These are phyloP conservation scores for Cynanchum wilfordii DNA, from an alignment of 257 asterid species.

Conservation along the genomic window DNA sequence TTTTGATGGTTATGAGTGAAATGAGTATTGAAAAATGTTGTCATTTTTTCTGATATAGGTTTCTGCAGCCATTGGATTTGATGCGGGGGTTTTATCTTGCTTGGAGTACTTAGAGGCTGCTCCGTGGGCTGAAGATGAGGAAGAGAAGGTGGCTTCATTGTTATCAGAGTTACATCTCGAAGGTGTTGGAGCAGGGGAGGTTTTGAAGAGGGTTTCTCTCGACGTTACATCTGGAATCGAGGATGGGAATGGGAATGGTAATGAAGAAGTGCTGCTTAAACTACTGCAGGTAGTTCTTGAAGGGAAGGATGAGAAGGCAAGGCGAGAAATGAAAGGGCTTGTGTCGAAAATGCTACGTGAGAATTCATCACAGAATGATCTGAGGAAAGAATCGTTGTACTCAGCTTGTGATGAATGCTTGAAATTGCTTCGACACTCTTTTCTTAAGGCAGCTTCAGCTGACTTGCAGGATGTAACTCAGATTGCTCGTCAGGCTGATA, in stretches of 20 bases:
- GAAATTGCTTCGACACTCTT: constrained; percentile 43
- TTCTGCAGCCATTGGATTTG: constrained; percentile 90
- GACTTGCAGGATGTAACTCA: constrained; percentile 48
- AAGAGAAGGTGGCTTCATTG: constrained; percentile 79
- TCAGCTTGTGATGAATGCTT: constrained; percentile 68
- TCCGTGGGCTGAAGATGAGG: constrained; percentile 98
- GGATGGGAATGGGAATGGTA: constrained; percentile 37
- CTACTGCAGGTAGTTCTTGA: constrained; percentile 82
- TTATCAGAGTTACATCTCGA: constrained; percentile 81
- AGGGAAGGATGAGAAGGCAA: constrained; percentile 95
- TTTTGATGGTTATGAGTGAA: not conserved
- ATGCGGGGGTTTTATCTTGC: constrained; percentile 83
- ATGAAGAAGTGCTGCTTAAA: constrained; percentile 76
- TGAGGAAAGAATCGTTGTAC: constrained; percentile 77
- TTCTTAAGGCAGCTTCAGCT: constrained; percentile 46
- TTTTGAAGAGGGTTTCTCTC: constrained; percentile 78
- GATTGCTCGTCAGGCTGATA: constrained; percentile 88
- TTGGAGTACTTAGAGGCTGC: constrained; percentile 96
- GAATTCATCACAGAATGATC: constrained; percentile 64
- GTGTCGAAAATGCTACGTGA: constrained; percentile 82
- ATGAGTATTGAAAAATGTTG: not conserved
- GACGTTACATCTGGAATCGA: constrained; percentile 45
- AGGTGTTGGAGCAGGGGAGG: constrained; percentile 84
- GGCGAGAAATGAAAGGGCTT: constrained; percentile 83
- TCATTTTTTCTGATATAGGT: constrained; percentile 40